Evolutionary conservation across 768 basidiomycete species (phyloP), one percentile per base, ranked within the genome.

Genomic region (Brasilioporus rufonigricans): DNA sequence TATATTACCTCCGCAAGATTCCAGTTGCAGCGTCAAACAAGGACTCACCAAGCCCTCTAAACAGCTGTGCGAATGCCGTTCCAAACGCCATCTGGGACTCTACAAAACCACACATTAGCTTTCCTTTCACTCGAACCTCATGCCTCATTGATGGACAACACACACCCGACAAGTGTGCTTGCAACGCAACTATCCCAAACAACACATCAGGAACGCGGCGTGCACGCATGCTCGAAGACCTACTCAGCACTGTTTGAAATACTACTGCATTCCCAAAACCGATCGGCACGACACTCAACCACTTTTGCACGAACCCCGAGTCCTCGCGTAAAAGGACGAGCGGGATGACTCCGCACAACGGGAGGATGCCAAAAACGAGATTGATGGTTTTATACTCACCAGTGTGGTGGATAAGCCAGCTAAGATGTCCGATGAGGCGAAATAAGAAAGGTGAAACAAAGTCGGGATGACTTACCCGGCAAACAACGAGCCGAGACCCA

Each of bases 361-460:
- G 82, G 48, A 77, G 70, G 16, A 77, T 63, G 0, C 81, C 82
- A 55, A 80, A 83, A 2, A 77, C 61, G 31, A 76, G 62, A 53
- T 78, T 80, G 23, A 83, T 66, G 1, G 59, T 60, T 56, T 75
- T 79, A 65, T 83, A 83, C 56, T 70, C 79, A 1, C 81, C 81
- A 1, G 80, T 81, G 16, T 73, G 73, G 48, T 77, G 77, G 76
- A 82, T 78, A 46, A 78, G 58, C 75, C 77, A 82, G 18, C 71
- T 71, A 47, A 13, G 12, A 19, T 43, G 14, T 9, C 2, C 18
- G 2, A 33, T 14, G 23, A 31, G 18, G 1, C 1, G 10, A 7
- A 9, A 5, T 47, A 29, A 23, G 21, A 14, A 3, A 8, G 33
- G 19, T 5, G 5, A 35, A 5, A n/a, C n/a, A 27, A n/a, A 8